phyloP scores from a whole-genome alignment of 306 rosid species.

The Ochetophila trinervis region DNA sequence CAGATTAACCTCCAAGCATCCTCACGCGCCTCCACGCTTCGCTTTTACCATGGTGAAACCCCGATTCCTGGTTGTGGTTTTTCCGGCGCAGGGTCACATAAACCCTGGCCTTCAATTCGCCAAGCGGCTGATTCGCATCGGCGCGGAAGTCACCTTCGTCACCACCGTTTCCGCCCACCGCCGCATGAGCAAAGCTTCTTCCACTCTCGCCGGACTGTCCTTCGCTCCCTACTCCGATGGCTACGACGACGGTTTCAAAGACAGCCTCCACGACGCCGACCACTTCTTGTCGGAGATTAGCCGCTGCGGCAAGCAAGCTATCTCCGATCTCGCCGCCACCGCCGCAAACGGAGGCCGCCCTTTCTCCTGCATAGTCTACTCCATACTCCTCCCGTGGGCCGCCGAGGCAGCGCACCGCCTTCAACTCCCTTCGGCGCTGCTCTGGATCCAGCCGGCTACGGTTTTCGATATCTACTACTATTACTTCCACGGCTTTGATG shows the following conservation, averaged over 20 bases:
- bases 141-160: conserved; percentile 28
- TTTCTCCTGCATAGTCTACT: conserved; percentile 25
- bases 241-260: conserved; percentile 22
- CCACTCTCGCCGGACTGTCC: neutral
- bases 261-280: neutral
- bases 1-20: too few relatives aligned
- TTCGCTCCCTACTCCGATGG: conserved; percentile 37
- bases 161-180: conserved; percentile 18
- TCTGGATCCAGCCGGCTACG: conserved; percentile 42
- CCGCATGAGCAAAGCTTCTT: conserved; percentile 11
- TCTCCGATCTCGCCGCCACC: conserved; percentile 15
- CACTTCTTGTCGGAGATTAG: neutral
- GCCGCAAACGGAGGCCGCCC: conserved; percentile 18
- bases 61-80: conserved; percentile 19
- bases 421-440: conserved; percentile 19
- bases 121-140: conserved; percentile 25
- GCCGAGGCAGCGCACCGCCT: conserved; percentile 18
- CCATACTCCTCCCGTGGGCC: conserved; percentile 31
- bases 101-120: conserved; percentile 39
- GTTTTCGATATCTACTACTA: conserved; percentile 33
- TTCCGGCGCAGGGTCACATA: conserved; percentile 39
- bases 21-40: neutral
- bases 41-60: conserved; percentile 6
- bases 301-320: conserved; percentile 21
- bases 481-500: conserved; percentile 30